Evolutionary conservation across 768 basidiomycete genomes (phyloP), one percentile per base, ranked within the genome.

Genomic region (Asterophora lycoperdoides): DNA sequence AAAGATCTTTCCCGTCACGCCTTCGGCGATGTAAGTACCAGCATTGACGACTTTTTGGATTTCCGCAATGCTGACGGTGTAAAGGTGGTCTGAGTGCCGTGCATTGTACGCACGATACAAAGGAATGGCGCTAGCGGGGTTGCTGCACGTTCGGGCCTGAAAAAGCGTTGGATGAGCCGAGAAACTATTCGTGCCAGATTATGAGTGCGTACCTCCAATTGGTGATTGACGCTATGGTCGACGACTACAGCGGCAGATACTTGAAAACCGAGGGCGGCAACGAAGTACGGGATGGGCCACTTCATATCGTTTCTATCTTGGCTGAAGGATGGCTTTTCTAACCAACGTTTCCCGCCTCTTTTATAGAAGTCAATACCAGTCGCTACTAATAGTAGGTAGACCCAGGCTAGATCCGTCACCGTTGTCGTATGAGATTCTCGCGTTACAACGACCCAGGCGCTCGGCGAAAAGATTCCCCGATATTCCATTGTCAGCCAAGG

Each of bases 71-170:
- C 6, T 23, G 23, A 6, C 6, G 23, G 23, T 23, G 23, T 23
- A 23, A 6, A 23, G 6, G 23, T 23, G 23, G 23, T 23, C 23
- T 23, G 23, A 23, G 23, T 23, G 23, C 23, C 6, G 23, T 6
- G 23, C 23, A 6, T 23, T 23, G 23, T 3, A 23, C 23, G 23
- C 23, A 23, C 23, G 23, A 23, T 23, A 23, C 23, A 46, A 23
- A 26, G 44, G 33, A 29, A 46, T 23, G 7, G 44, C 44, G 13
- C 13, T 23, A 7, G 13, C 14, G 14, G 35, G 34, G 14, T 46
- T 23, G 26, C 44, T 36, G n/a, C 44, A 46, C 2, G 44, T 37
- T 17, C 44, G 44, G 13, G 44, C 36, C 44, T 46, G 34, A 11
- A 18, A 7, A 37, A 37, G 29, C 8, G 20, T 14, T 2, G 28